Evolutionary conservation across 306 rosid species (phyloP).

Genomic region (Potentilla sterilis): DNA sequence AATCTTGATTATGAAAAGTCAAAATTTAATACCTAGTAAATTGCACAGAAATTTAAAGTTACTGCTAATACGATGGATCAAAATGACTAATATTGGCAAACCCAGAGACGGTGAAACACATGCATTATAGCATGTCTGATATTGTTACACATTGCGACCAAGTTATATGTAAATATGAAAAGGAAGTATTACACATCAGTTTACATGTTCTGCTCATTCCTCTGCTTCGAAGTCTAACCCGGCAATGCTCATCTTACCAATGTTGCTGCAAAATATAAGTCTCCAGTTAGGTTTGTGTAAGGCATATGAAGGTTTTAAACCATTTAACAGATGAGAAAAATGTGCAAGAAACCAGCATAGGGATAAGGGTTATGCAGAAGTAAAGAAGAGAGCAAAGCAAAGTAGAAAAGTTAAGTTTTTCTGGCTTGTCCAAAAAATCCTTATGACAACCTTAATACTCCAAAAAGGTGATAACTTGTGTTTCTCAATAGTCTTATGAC

Average conservation of each 20-base stretch:
- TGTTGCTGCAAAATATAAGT: slow-evolving; percentile 53
- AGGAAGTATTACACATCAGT: not conserved
- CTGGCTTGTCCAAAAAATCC: not conserved
- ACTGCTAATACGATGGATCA: not conserved
- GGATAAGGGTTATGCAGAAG: not conserved
- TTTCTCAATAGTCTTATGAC: not conserved
- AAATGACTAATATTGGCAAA: not conserved
- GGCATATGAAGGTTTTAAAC: slow-evolving; percentile 4
- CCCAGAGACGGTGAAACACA: not conserved
- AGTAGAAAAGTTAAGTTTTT: not conserved
- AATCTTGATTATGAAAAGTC: too few relatives aligned
- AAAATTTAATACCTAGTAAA: too few relatives aligned
- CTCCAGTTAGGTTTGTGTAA: slow-evolving; percentile 18
- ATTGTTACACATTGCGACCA: not conserved
- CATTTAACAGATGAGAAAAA: not conserved
- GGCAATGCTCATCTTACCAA: slow-evolving; percentile 75
- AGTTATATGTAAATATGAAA: not conserved
- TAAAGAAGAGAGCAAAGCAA: not conserved
- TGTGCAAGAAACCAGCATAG: not conserved
- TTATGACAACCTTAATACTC: not conserved
- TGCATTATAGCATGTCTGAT: not conserved
- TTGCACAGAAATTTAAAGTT: too few relatives aligned
- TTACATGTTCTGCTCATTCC: slow-evolving; percentile 22
- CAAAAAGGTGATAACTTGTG: not conserved
- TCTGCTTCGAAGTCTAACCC: slow-evolving; percentile 66